Evolutionary conservation across 1,284 basidiomycete species (phyloP), one percentile per base, ranked within the genome.

Genomic region (Trametes sp.): DNA sequence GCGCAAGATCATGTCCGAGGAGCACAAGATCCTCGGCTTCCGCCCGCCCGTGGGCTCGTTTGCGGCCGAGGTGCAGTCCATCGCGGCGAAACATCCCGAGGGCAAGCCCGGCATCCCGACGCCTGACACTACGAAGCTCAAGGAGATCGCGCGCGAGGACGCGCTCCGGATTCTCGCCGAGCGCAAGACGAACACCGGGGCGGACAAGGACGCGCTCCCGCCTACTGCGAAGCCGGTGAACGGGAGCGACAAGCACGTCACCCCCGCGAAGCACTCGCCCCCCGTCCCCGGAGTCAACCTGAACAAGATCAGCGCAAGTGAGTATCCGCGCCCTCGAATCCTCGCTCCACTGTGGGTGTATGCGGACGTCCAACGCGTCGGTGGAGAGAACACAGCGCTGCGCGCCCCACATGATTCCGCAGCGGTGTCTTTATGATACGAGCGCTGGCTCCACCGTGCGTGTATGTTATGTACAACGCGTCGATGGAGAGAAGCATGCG

Each of bases 1-100:
- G 13, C 65, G 73, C 33, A 75, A 73, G 61, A 67, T 78, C 56
- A 77, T 77, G 76, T 76, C 74, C 9, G 71, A 73, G 41, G 78
- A 78, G 62, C 78, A 79, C 69, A 77, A 77, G 58, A 74, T 76
- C 4, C 72, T 78, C 28, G 77, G 77, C 8, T 78, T 77, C 68
- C 74, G 78, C 13, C 78, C 77, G 10, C 77, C 76, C 24, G 73
- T 73, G 19, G 77, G 75, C 26, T 78, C 76, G 35, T 72, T 78
- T 21, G 78, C 78, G 42, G 77, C 78, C 16, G 74, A 78, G 59
- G 76, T 76, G 23, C 77, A 78, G 61, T 73, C 75, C 14, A 74
- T 76, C n/a, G 76, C 77, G 7, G 74, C 77, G 16, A 76, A 72
- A 62, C 70, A 75, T 59, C 73, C 75, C 9, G 70, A 73, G 31